These are phyloP conservation scores for Simplicillium aogashimaense DNA, from an alignment of 2,329 filamentous ascomycete genomes.

Conservation along the genomic window DNA sequence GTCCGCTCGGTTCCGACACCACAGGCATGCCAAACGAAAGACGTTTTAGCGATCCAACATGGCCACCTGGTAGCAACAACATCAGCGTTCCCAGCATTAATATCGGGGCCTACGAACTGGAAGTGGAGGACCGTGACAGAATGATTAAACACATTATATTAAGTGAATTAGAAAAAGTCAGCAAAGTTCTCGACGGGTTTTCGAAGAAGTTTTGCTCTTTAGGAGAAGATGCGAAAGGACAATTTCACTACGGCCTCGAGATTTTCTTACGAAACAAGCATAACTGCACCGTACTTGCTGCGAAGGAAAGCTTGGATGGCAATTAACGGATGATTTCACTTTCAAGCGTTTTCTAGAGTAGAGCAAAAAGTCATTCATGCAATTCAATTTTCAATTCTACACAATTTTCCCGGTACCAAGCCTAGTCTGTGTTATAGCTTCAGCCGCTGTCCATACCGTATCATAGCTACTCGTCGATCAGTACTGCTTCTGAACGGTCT, in stretches of 20 bases:
- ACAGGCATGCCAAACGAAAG: neutral
- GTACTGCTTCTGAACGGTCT: no score
- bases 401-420: no score
- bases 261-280: conserved; percentile 3
- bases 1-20: neutral
- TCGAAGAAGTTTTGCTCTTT: conserved; percentile 1
- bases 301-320: neutral
- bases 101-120: conserved; percentile 1
- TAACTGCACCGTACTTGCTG: conserved; percentile 1
- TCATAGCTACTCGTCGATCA: no score
- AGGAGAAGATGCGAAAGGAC: no score
- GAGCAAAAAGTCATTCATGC: no score
- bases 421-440: no score
- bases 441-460: no score
- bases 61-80: neutral
- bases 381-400: no score
- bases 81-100: neutral
- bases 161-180: neutral
- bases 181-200: neutral
- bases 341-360: no score
- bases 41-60: neutral
- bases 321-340: no score
- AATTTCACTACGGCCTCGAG: neutral
- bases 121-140: conserved; percentile 1
- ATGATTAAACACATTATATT: conserved; percentile 2